Evolutionary conservation across 139 green algal genomes (phyloP).

Genomic region (Protoeuglena noctilucae): DNA sequence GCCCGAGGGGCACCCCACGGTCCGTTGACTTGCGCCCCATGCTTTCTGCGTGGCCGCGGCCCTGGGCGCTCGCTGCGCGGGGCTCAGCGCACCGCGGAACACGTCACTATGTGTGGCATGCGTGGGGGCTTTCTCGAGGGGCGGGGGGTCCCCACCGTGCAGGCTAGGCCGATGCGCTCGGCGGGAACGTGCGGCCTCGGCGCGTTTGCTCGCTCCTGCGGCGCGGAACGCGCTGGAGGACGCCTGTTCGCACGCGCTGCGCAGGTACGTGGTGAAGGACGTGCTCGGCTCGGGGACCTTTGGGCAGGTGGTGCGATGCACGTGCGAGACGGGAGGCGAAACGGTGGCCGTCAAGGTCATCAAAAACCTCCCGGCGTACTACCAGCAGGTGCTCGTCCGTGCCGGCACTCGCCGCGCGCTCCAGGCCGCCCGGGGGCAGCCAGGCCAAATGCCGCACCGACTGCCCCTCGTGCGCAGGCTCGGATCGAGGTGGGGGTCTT

Average conservation of each 20-base stretch:
- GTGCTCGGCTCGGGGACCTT: slow-evolving; percentile 88
- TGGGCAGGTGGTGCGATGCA: slow-evolving; percentile 77
- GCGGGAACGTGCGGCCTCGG: neutral
- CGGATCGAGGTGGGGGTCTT: slow-evolving; percentile 78
- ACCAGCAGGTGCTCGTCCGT: slow-evolving; percentile 58
- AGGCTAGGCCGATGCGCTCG: slow-evolving; percentile 10
- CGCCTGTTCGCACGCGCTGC: neutral
- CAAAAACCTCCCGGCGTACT: slow-evolving; percentile 96
- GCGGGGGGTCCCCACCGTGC: no score
- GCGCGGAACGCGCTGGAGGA: neutral
- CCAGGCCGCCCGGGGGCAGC: no score
- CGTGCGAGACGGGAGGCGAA: slow-evolving; percentile 24
- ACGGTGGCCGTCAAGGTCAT: slow-evolving; percentile 86
- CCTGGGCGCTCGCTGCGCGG: neutral
- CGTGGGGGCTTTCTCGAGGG: slow-evolving; percentile 7
- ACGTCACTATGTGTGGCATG: slow-evolving; percentile 7
- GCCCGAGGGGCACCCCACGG: neutral
- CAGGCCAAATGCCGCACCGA: no score
- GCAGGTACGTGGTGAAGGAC: slow-evolving; percentile 52
- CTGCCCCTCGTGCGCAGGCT: no score
- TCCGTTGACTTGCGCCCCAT: neutral
- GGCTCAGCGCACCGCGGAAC: neutral
- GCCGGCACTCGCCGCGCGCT: no score
- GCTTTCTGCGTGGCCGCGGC: neutral
- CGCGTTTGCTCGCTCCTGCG: neutral